Base-by-base conservation (phyloP, 2,329 filamentous ascomycete species). In the Penicillium sp. region DNA sequence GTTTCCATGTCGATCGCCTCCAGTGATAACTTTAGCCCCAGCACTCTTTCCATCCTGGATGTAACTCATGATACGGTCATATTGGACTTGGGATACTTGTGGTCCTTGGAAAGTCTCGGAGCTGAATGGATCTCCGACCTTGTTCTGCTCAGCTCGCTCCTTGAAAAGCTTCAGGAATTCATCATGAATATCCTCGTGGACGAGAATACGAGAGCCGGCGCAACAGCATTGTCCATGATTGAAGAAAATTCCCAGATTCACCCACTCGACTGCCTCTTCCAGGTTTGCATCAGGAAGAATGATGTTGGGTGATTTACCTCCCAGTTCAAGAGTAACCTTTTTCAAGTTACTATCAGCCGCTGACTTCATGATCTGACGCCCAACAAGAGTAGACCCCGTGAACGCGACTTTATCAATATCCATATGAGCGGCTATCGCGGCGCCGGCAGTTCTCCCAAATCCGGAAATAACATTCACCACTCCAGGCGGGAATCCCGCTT, bases 151-250 rank as follows among this genome's bases (percentile, higher is more conserved):
- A 24, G 89, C 87, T 40, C 89, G 85, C 77, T 84, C 81, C 84
- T 89, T 91, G 84, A 94, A 94, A 43, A 84, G 81, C 65, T 82
- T 79, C 47, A 95, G 75, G 77, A 94, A 95, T 80, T 90, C 86
- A 78, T 94, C 90, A 79, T 93, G 93, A 75, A 94, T 87, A 59
- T 81, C 80, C 67, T 93, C 90, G 72, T 94, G 90, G 48, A 94
- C 90, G 77, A 90, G 92, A 72, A 94, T 83, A 67, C 90, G 87
- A 55, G 88, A 91, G 11, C 67, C 67, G 24, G 67, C 68, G 49
- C 66, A 69, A 73, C 85, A 88, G 44, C 86, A 80, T 68, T 88
- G 85, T 40, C 85, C 85, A 64, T 81, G 77, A 67, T 87, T 87
- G 46, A 76, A 81, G 29, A 49, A 56, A 57, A 77, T 75, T n/a